Base-by-base conservation (phyloP, 108 stramenopile species). In the Stephanodiscus triporus region DNA sequence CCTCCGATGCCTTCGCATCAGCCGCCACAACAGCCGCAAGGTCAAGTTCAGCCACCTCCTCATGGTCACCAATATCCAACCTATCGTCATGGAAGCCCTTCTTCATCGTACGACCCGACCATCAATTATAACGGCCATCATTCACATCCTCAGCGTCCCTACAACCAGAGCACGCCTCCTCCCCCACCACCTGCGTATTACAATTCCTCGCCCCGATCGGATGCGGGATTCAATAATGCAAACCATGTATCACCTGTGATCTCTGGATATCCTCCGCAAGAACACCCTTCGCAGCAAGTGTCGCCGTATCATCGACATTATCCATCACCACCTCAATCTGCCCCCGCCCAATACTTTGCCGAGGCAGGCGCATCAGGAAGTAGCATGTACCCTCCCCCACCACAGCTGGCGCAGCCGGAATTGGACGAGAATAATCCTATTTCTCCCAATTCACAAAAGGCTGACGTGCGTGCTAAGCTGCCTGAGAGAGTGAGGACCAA, bases 341-440 rank as follows among this genome's bases (percentile, higher is more conserved):
- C 71, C 10, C 19, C 36, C 19, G 42, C 56, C 29, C 45, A 60
- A 61, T 62, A 72, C 40, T 72, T 11, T 45, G 59, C 30, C 34
- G 22, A 47, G 14, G 23, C 11, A 61, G 22, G 20, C 32, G 38
- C 59, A 20, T 37, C 71, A 36, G 42, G 60, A 17, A 60, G 26
- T 60, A 30, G 19, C 59, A 60, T 19, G 10, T 63, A 55, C 32
- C 73, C 64, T 29, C 76, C 68, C 51, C 63, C 70, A 76, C 80
- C 79, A 11, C 64, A 59, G 85, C 75, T 70, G 75, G 85, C 38
- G 83, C 88, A 40, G 67, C 72, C 22, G 77, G 83, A 53, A 70
- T 72, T 54, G 75, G 78, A 49, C 76, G 77, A 55, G 11, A 67
- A 73, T 19, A 66, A 70, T 14, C 62, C 72, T 2, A 13, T 81